Base-by-base conservation (phyloP, 371 early-diverging fungal species). In the Catenaria anguillulae region DNA sequence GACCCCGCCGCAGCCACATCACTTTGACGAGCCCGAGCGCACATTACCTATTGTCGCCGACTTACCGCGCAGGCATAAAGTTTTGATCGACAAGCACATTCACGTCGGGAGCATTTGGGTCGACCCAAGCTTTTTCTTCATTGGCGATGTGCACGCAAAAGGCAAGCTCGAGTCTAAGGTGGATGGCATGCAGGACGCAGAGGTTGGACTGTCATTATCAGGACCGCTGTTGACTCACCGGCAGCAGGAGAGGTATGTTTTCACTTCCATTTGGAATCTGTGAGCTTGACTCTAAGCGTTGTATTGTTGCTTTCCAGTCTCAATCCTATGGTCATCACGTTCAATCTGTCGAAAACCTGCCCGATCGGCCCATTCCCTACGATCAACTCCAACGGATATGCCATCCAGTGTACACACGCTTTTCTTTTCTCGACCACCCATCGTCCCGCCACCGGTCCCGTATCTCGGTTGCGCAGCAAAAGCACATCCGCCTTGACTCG, bases 1-100 rank as follows among this genome's bases (percentile, higher is more conserved):
- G 58, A 58, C 58, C 12, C 58, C 58, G 31, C 58, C 58, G 58
- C 58, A 58, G 10, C 58, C 58, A 21, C 58, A 58, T 31, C 58
- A 58, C 10, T 58, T 42, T 15, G 58, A 58, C 40, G 58, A 58
- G 35, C 58, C 58, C 21, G 17, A 42, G 29, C 36, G 43, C 24
- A 58, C 58, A 1, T 8, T 58, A 26, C 36, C 19, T 6, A 12
- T 58, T 15, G 17, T 58, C 12, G 36, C 58, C 10, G 58, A 58
- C 58, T 35, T 58, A 15, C 58, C 58, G 58, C 36, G 43, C n/a
- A 19, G 58, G 29, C n/a, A 58, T 8, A n/a, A 31, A 2, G 17
- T 31, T 17, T 26, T 42, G 17, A 21, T 40, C 2, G 58, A 58
- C 58, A n/a, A 58, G 29, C 58, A 58, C 42, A 40, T 31, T 34